Percentiles rank a stretch among this genome's conserved stretches.
phyloP scores from a whole-genome alignment of 257 asterid genomes.

The Oldenlandia corymbosa region DNA sequence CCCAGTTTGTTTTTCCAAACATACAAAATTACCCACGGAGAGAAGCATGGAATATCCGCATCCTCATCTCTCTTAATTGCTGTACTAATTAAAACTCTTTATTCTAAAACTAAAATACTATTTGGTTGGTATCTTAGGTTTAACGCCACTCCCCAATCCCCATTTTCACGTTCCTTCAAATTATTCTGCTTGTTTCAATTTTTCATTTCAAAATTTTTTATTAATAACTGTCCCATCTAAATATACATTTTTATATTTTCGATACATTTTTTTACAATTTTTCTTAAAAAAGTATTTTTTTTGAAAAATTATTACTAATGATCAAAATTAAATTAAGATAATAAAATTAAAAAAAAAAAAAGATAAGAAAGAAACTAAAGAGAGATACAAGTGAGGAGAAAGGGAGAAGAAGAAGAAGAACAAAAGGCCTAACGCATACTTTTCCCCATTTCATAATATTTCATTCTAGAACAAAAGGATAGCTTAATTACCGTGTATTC shows the following conservation, averaged over 20 bases:
- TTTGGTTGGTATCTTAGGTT: background rate
- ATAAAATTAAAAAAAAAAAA: background rate
- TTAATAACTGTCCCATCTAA: too few species aligned
- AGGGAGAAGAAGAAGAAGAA: slow-evolving; percentile 4
- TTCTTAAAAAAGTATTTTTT: too few species aligned
- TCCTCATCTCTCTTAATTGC: background rate
- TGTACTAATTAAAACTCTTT: background rate
- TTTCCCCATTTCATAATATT: background rate
- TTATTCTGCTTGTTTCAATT: too few species aligned
- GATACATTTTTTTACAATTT: too few species aligned
- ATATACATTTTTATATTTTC: too few species aligned
- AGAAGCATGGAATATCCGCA: slow-evolving; percentile 11
- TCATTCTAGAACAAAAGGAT: slow-evolving; percentile 3
- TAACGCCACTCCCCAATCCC: background rate
- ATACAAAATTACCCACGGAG: too few species aligned
- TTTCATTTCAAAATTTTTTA: too few species aligned
- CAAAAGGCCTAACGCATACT: slow-evolving; percentile 3
- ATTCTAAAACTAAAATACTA: too few species aligned
- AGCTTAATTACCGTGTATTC: slow-evolving; percentile 1
- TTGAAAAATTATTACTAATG: background rate
- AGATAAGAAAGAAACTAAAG: background rate
- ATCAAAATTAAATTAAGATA: background rate
- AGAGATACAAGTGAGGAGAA: slow-evolving; percentile 1
- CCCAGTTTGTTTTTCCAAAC: background rate
- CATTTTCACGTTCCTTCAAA: slow-evolving; percentile 7